phyloP scores from a whole-genome alignment of 305 asterid species.

The Euphrasia arctica region DNA sequence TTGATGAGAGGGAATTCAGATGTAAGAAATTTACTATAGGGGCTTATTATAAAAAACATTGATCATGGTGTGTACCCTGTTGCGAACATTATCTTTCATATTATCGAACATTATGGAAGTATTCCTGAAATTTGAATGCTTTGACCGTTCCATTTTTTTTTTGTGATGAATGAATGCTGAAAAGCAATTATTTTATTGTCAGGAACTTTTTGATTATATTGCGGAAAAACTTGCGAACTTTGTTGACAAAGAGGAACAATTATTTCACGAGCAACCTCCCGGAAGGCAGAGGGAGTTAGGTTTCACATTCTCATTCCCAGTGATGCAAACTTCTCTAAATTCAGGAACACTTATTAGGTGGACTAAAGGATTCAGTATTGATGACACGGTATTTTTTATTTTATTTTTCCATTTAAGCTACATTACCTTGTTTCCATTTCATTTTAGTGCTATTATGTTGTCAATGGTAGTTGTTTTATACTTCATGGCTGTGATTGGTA shows the following conservation, averaged over 20 bases:
- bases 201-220: conserved; percentile 86
- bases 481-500: background rate
- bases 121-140: background rate
- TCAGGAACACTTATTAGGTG: conserved; percentile 75
- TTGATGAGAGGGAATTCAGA: conserved; percentile 75
- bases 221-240: conserved; percentile 71
- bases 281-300: conserved; percentile 77
- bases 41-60: background rate
- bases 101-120: background rate
- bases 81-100: too few relatives aligned
- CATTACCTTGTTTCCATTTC: conserved; percentile 11
- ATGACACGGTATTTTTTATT: conserved; percentile 47
- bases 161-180: conserved; percentile 7
- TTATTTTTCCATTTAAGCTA: conserved; percentile 10
- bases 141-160: background rate
- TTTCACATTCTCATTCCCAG: conserved; percentile 94
- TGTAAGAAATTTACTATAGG: conserved; percentile 37
- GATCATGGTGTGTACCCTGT: too few relatives aligned
- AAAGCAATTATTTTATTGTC: conserved; percentile 34
- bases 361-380: conserved; percentile 46
- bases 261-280: conserved; percentile 50
- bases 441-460: background rate
- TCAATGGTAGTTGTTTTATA: background rate
- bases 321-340: conserved; percentile 81
- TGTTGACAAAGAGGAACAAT: conserved; percentile 61